Conservation (phyloP, 139 green algal species). For the Parachlorella kessleri region DNA sequence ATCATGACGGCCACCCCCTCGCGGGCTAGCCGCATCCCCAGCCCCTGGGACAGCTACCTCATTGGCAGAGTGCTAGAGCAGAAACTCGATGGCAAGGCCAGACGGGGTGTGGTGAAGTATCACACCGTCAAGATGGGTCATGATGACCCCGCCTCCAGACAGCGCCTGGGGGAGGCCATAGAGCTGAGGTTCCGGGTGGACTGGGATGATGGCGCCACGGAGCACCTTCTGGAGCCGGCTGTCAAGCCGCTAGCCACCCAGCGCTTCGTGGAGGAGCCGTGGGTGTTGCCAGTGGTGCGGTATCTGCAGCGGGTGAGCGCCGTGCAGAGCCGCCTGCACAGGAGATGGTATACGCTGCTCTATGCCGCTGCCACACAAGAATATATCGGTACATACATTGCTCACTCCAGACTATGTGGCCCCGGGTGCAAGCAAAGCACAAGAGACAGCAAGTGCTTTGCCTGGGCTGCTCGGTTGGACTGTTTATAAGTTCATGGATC, state of each 20-base stretch:
- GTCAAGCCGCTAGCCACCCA: neutral
- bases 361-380: neutral
- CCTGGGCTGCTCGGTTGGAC: neutral
- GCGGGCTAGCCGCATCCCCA: neutral
- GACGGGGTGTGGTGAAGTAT: neutral
- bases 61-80: neutral
- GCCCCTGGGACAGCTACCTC: neutral
- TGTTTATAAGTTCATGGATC: neutral
- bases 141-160: neutral
- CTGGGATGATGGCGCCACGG: neutral
- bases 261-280: neutral
- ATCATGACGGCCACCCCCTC: too few relatives aligned
- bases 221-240: neutral
- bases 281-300: neutral
- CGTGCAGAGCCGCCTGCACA: too few relatives aligned
- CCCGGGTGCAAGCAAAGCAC: neutral
- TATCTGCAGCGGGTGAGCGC: neutral
- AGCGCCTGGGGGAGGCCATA: neutral
- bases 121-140: neutral
- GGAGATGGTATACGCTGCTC: neutral
- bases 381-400: neutral
- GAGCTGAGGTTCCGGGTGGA: neutral
- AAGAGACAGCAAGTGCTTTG: too few relatives aligned
- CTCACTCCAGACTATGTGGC: neutral
- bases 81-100: neutral